Conservation (phyloP, 352 stramenopile species). For the Halophytophthora polymorphica region DNA sequence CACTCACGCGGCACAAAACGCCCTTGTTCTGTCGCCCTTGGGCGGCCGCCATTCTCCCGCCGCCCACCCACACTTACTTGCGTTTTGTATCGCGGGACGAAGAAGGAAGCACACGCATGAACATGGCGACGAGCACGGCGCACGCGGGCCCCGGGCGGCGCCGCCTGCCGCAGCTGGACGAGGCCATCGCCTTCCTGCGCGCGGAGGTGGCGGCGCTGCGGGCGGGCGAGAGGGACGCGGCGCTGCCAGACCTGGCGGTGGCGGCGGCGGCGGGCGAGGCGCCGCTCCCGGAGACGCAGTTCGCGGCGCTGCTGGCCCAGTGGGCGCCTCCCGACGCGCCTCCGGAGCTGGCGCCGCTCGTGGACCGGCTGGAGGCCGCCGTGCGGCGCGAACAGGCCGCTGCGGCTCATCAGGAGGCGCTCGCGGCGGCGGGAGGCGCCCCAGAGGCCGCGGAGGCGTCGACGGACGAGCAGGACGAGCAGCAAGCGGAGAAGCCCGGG, state of each 20-base stretch:
- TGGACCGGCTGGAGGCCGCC: conserved; percentile 39
- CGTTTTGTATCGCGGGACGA: too few species aligned
- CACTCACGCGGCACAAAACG: too few species aligned
- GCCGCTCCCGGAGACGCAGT: conserved; percentile 42
- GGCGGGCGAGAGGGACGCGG: conserved; percentile 32
- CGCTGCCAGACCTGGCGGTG: conserved; percentile 32
- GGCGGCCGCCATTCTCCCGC: too few species aligned
- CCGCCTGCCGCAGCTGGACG: conserved; percentile 49
- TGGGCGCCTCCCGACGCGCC: conserved; percentile 40
- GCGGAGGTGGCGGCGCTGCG: conserved; percentile 46
- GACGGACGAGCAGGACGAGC: conserved; percentile 5
- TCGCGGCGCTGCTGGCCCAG: conserved; percentile 40
- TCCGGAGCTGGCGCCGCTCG: conserved; percentile 35
- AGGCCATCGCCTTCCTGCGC: conserved; percentile 53
- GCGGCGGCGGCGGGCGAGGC: conserved; percentile 21
- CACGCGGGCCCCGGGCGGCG: conserved; percentile 5
- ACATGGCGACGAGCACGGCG: conserved; percentile 1
- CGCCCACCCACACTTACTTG: too few species aligned
- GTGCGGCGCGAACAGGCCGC: conserved; percentile 18
- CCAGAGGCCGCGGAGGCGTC: not conserved
- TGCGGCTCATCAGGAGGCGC: conserved; percentile 7
- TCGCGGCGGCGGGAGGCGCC: conserved; percentile 8
- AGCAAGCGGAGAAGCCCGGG: conserved; percentile 11
- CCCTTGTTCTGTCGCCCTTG: too few species aligned
- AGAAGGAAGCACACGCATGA: too few species aligned